These are phyloP conservation scores for Liquidambar formosana DNA, from an alignment of 164 flowering plant species.

Conservation along the genomic window DNA sequence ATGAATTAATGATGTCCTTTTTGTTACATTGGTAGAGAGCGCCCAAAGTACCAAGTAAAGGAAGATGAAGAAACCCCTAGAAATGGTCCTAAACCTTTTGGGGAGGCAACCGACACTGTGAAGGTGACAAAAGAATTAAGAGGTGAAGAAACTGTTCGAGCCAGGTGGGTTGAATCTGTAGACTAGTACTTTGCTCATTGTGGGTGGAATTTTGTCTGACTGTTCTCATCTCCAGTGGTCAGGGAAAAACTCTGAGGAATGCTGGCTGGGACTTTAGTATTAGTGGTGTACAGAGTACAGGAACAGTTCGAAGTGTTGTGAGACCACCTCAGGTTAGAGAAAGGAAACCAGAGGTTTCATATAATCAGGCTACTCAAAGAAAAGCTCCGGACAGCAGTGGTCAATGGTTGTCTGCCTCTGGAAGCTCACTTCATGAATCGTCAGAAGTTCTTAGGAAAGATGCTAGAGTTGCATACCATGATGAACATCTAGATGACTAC, in stretches of 20 bases:
- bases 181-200: conserved; percentile 7
- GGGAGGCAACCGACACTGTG: conserved; percentile 71
- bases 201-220: conserved; percentile 14
- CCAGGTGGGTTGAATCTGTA: conserved; percentile 49
- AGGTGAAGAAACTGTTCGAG: conserved; percentile 63
- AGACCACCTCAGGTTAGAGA: conserved; percentile 71
- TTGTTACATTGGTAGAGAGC: conserved; percentile 54
- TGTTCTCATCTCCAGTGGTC: conserved; percentile 33
- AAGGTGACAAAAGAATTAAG: conserved; percentile 54
- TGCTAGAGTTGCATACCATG: conserved; percentile 33
- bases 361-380: conserved; percentile 41
- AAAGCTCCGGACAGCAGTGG: conserved; percentile 45
- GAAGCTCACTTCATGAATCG: conserved; percentile 39
- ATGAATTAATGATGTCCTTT: conserved; percentile 9
- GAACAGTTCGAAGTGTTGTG: conserved; percentile 57
- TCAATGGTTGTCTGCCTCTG: conserved; percentile 42
- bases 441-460: conserved; percentile 38
- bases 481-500: conserved; percentile 34
- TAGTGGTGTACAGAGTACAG: conserved; percentile 54
- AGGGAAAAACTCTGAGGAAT: conserved; percentile 51
- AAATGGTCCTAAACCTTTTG: conserved; percentile 46
- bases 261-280: conserved; percentile 95
- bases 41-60: conserved; percentile 74
- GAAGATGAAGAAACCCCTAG: conserved; percentile 55
- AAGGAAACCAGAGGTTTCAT: conserved; percentile 48